Evolutionary conservation across 148 eudicot genomes (phyloP), one percentile per base, ranked within the genome.

Genomic region (Chenopodium formosanum): DNA sequence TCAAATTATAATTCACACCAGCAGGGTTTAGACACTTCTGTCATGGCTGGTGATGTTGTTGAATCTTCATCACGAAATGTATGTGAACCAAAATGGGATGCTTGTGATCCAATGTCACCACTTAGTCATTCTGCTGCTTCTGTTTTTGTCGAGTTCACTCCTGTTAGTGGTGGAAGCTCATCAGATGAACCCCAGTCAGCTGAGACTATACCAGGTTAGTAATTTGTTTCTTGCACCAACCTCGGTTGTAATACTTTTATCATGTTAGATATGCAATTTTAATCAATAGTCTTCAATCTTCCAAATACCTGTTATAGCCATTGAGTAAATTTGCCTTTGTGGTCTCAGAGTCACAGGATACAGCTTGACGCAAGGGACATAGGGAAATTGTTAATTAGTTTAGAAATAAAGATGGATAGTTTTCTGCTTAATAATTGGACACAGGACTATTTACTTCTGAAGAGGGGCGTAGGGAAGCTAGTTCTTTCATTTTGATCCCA

Each of bases 61-160:
- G 89, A 88, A 79, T 82, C 89, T 67, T 84, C 88, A 47, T 82
- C 88, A 47, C 86, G 60, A 31, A 84, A 87, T 78, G 77, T 81
- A 34, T 62, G 79, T 67, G 89, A 86, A 50, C 75, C 88, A 19
- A 88, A 86, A 75, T 87, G 92, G 93, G 93, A 85, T 56, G 83
- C 27, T 31, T 85, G 56, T 84, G 94, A 94, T 75, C 89, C 92
- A 1, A 78, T 90, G 60, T 94, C 98, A 62, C 97, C 98, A 40
- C 80, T 89, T 17, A 90, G 96, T 79, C 89, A 89, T 47, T 91
- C 98, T 76, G 82, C 85, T 56, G 88, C 93, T 46, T 92, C 93
- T 27, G 85, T 84, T 65, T 86, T 88, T 63, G 77, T 83, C 4
- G 92, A 90, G 27, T 83, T 77, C 67, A 85, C 91, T 80, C 88